Evolutionary conservation across 176 grass and related monocot genomes (phyloP).

Genomic region (Luzula sylvatica): DNA sequence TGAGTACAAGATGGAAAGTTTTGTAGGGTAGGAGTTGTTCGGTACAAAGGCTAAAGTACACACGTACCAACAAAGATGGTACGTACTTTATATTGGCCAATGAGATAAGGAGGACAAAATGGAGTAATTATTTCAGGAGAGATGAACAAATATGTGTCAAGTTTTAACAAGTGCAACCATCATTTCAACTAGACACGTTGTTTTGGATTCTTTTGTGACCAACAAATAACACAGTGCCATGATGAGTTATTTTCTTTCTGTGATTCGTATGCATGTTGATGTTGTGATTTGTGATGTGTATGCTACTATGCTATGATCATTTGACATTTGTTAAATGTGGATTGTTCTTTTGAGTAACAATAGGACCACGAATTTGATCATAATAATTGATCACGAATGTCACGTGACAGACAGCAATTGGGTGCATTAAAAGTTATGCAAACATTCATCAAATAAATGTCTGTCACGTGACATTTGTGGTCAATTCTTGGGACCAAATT

Average conservation of each 20-base stretch:
- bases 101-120: background rate
- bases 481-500: no score
- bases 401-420: no score
- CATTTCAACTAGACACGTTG: background rate
- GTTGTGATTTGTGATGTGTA: no score
- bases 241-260: background rate
- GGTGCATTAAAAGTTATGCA: no score
- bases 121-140: background rate
- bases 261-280: background rate
- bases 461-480: no score
- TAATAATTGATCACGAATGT: no score
- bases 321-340: no score
- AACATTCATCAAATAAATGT: no score
- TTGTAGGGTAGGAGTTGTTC: background rate
- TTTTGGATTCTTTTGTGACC: no score
- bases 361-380: no score
- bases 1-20: background rate
- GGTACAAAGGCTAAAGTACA: background rate
- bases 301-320: no score
- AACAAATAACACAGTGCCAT: background rate
- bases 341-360: no score
- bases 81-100: constrained; percentile 14
- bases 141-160: background rate
- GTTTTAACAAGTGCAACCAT: constrained; percentile 5
- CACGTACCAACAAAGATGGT: background rate